A percentile compares a stretch with the other conserved stretches of the same genome.
Conservation (phyloP, 2,329 filamentous ascomycete species). For the Cladosporium sp. region DNA sequence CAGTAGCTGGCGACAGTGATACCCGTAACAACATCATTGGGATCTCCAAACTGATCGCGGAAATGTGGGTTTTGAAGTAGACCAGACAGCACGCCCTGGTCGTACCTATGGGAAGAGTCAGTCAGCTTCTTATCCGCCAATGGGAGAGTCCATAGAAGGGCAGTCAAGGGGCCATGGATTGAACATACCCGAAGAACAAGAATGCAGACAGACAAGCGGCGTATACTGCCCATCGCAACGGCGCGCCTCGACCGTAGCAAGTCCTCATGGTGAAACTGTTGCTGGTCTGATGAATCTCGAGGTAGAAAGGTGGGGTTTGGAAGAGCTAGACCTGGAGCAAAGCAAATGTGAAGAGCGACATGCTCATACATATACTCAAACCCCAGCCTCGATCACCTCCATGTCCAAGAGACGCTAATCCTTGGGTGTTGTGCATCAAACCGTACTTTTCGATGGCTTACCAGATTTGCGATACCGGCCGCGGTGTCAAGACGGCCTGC, state of each 20-base stretch:
- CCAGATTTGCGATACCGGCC: conserved; percentile 12
- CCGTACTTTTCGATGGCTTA: background rate
- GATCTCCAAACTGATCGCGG: conserved; percentile 19
- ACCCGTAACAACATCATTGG: conserved; percentile 17
- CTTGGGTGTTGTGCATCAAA: too few relatives aligned
- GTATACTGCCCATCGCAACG: conserved; percentile 18
- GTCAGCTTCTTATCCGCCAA: background rate
- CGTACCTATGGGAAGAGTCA: conserved; percentile 7
- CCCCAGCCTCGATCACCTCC: background rate
- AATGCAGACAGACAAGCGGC: conserved; percentile 19
- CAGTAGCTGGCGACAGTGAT: conserved; percentile 37
- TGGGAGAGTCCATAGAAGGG: too few relatives aligned
- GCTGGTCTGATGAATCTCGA: too few relatives aligned
- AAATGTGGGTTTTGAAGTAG: conserved; percentile 21
- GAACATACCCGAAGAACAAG: conserved; percentile 19
- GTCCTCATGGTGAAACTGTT: conserved; percentile 5
- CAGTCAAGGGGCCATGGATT: background rate
- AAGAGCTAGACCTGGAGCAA: background rate
- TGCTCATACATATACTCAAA: background rate
- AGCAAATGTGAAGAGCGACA: background rate
- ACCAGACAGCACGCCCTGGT: conserved; percentile 20
- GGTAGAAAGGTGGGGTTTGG: background rate
- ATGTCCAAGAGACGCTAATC: conserved; percentile 3
- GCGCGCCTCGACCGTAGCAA: conserved; percentile 18
- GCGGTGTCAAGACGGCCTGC: background rate